A percentile compares a stretch with the other conserved stretches of the same genome.
Conservation (phyloP, 164 flowering plant species). For the Vitis vinifera region DNA sequence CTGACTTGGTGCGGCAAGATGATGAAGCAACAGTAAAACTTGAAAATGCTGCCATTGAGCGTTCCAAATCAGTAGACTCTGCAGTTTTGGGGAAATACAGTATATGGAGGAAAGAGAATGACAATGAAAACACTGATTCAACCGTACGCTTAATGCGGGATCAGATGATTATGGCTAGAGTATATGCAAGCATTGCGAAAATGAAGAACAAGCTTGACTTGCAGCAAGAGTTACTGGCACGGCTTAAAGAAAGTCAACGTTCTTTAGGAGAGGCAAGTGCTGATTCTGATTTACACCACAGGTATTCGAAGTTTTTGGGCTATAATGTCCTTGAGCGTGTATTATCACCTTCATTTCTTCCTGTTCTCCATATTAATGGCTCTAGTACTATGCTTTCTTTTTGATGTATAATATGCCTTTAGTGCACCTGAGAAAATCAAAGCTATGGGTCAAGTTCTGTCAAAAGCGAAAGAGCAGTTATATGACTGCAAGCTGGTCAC, state of each 20-base stretch:
- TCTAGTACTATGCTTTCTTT: not conserved
- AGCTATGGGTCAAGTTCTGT: conserved; percentile 89
- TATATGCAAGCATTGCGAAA: conserved; percentile 80
- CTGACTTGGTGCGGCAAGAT: conserved; percentile 66
- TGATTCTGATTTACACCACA: conserved; percentile 79
- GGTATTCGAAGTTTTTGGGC: conserved; percentile 39
- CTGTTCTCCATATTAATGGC: conserved; percentile 1
- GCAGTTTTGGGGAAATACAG: conserved; percentile 92
- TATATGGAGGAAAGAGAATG: conserved; percentile 92
- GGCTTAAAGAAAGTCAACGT: conserved; percentile 89
- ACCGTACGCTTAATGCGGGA: conserved; percentile 92
- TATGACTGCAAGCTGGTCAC: conserved; percentile 93
- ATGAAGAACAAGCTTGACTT: conserved; percentile 70
- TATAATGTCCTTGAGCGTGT: conserved; percentile 1
- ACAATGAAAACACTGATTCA: conserved; percentile 87
- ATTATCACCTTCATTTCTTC: conserved; percentile 1
- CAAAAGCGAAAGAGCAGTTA: conserved; percentile 78
- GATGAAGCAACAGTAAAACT: conserved; percentile 73
- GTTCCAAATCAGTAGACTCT: conserved; percentile 90
- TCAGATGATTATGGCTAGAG: conserved; percentile 96
- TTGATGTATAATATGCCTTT: conserved; percentile 7
- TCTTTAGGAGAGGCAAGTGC: conserved; percentile 74
- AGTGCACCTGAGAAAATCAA: conserved; percentile 85
- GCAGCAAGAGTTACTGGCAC: conserved; percentile 55
- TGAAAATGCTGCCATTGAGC: conserved; percentile 96